phyloP scores from a whole-genome alignment of 495 filamentous ascomycete genomes.

The Aspergillus coremiiformis region DNA sequence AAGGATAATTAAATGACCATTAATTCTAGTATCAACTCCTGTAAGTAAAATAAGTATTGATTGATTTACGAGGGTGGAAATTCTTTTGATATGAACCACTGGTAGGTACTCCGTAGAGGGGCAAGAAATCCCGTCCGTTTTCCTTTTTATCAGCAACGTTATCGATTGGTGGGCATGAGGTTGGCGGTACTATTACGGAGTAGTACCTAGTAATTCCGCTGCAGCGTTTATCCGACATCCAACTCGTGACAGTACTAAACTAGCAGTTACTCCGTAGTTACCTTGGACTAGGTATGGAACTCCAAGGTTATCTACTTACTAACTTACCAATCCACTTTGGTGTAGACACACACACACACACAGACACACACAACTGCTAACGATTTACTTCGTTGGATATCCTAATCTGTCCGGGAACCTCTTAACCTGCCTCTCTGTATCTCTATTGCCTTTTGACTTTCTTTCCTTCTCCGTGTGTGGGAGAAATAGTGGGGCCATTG shows the following conservation, averaged over 20 bases:
- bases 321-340: neutral
- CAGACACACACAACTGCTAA: neutral
- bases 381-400: neutral
- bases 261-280: neutral
- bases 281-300: neutral
- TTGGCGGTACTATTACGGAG: neutral
- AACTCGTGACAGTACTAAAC: neutral
- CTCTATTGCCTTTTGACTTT: constrained; percentile 1
- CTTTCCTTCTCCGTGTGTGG: constrained; percentile 1
- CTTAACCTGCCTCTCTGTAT: neutral
- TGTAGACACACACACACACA: neutral
- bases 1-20: neutral
- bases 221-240: constrained; percentile 24
- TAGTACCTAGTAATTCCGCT: constrained; percentile 5
- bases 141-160: constrained; percentile 20
- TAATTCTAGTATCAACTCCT: neutral
- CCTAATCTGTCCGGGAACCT: neutral
- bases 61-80: too few relatives aligned
- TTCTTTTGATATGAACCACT: too few relatives aligned
- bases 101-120: constrained; percentile 1
- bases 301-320: neutral
- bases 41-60: neutral
- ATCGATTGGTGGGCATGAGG: constrained; percentile 19
- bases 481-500: neutral
- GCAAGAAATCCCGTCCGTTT: constrained; percentile 10